Evolutionary conservation across 306 rosid species (phyloP), one percentile per base, ranked within the genome.

Genomic region (Castanospermum australe): DNA sequence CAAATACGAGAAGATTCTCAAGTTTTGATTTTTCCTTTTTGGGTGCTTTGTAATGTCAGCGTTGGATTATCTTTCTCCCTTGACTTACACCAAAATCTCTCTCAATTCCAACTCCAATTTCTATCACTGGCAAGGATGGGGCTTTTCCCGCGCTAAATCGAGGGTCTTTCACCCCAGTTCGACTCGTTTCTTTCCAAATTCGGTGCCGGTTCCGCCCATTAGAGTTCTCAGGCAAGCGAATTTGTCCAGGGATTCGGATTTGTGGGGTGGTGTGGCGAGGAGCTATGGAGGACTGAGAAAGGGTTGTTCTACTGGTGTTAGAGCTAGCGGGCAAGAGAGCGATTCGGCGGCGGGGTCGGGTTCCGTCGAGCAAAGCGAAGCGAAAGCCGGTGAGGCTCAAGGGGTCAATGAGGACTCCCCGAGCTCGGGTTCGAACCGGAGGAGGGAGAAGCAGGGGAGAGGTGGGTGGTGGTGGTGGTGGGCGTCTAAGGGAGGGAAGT

Each of bases 381-480:
- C 87, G 68, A 86, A 84, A 15, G 52, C 85, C 12, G 70, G 82
- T 55, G 95, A 91, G 57, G 71, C 84, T 5, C 84, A 85, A 75
- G 87, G 85, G n/a, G 91, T 83, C 56, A 82, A 74, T 57, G 75
- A 84, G 67, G 83, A 75, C 75, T 24, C 90, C n/a, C 33, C 86
- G 20, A 71, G 62, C 78, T 69, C 89, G 48, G 82, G 84, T 20
- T 66, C 91, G 18, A 85, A 88, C 68, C 57, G 87, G 69, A 79
- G 86, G 74, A 77, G 57, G 50, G 92, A 86, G 83, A 86, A 77
- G 73, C 89, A 84, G 6, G 86, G 89, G 54, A 87, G 65, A 73
- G 88, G 84, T 76, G 86, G 79, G 45, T 85, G 88, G 93, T 91
- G 81, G 52, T 85, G 87, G 93, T 91, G 93, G 91, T 87, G 89